A percentile compares a stretch with the other conserved stretches of the same genome.
Conservation (phyloP, 2,329 filamentous ascomycete genomes). For the Pleomassaria siparia region DNA sequence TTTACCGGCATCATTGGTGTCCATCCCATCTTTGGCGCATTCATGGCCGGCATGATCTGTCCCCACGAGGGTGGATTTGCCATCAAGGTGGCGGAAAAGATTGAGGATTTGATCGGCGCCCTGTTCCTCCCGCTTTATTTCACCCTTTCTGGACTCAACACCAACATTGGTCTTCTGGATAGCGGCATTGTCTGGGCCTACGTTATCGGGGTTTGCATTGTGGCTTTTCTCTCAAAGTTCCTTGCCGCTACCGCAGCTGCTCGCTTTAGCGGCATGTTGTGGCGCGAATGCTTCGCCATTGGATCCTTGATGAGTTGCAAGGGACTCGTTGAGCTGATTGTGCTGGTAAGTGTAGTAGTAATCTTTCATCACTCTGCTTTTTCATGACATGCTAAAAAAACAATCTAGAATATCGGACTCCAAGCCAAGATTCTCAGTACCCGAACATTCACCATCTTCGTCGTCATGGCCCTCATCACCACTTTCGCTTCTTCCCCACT, state of each 20-base stretch:
- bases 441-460: slow-evolving; percentile 85
- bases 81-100: slow-evolving; percentile 85
- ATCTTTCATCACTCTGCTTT: neutral
- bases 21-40: slow-evolving; percentile 89
- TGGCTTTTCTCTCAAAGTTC: slow-evolving; percentile 82
- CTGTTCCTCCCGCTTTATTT: slow-evolving; percentile 89
- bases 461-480: slow-evolving; percentile 85
- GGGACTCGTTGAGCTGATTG: slow-evolving; percentile 87
- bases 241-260: slow-evolving; percentile 77
- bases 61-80: slow-evolving; percentile 85
- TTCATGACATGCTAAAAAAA: slow-evolving; percentile 2
- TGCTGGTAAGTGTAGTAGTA: slow-evolving; percentile 48
- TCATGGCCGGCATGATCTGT: slow-evolving; percentile 81
- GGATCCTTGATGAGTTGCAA: slow-evolving; percentile 96
- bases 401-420: slow-evolving; percentile 68
- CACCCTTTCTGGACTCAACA: slow-evolving; percentile 82
- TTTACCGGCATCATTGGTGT: slow-evolving; percentile 87
- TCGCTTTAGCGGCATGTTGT: slow-evolving; percentile 70
- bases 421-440: slow-evolving; percentile 77
- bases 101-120: slow-evolving; percentile 81
- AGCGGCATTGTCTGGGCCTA: slow-evolving; percentile 83
- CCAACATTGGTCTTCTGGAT: slow-evolving; percentile 80
- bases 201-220: slow-evolving; percentile 74
- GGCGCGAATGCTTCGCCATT: slow-evolving; percentile 84
- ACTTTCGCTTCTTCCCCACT: slow-evolving; percentile 81